Evolutionary conservation across 805 yeast species (phyloP), one percentile per base, ranked within the genome.

Genomic region (Nakazawaea holstii): DNA sequence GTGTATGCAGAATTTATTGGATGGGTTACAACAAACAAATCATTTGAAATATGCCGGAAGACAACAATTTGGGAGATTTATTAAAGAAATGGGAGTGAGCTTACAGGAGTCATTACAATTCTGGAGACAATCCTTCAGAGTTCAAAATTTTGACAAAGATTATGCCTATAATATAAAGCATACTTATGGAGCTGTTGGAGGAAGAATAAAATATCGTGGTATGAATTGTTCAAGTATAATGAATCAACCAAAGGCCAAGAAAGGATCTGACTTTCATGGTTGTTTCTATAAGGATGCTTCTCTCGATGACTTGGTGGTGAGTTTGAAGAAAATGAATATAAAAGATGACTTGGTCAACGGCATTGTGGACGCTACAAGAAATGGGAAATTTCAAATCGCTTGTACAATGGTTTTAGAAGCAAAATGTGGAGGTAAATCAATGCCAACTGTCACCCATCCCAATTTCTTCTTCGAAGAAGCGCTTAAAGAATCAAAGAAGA

Each of bases 161-260:
- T 91, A 92, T 70, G 74, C 79, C 51, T 94, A 94, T 72, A 87
- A 87, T 57, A 79, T 94, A 58, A 76, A 96, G 51, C 97, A 94
- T 65, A 77, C 76, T 52, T 94, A 92, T 62, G 99, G 98, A 42
- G 70, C 88, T 49, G 97, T 88, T 66, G 99, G 99, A 55, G 84
- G 84, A 10, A 71, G 96, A 51, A 84, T 80, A 57, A 87, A 89
- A 56, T 90, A 89, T 65, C 78, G 79, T 57, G 96, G 98, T 3
- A 78, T 85, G 84, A 86, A 83, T 60, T 94, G 97, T 69, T 77
- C 80, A 35, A 80, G 84, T 1, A 88, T 94, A 37, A 64, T 88
- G 49, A 72, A 80, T 27, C 82, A 82, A 55, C 88, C 89, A 7
- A 76, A 82, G 53, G 90, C 95, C 0, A 69, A 71, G 9, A 67